phyloP scores from a whole-genome alignment of 2,329 filamentous ascomycete genomes.

The Fusarium keratoplasticum region DNA sequence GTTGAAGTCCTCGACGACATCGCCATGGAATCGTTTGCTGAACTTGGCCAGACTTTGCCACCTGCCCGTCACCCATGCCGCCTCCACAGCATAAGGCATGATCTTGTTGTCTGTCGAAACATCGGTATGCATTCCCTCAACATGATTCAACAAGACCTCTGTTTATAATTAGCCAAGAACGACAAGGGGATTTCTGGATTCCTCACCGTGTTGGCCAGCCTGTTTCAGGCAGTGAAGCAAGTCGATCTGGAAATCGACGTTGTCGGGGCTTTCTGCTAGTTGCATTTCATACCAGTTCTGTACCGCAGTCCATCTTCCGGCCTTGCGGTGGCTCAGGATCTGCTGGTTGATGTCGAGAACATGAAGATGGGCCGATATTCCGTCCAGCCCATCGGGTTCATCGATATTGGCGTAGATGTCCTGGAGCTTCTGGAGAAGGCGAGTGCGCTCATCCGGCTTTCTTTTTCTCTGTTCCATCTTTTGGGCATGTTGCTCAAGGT shows the following conservation, averaged over 20 bases:
- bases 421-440: slow-evolving; percentile 82
- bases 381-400: slow-evolving; percentile 95
- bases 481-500: slow-evolving; percentile 90
- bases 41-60: slow-evolving; percentile 82
- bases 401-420: slow-evolving; percentile 98
- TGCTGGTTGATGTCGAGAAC: slow-evolving; percentile 94
- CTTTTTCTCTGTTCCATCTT: slow-evolving; percentile 59
- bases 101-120: slow-evolving; percentile 69
- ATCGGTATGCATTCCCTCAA: slow-evolving; percentile 77
- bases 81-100: slow-evolving; percentile 88
- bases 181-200: slow-evolving; percentile 50
- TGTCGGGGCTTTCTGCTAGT: slow-evolving; percentile 80
- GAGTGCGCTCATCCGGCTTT: slow-evolving; percentile 66
- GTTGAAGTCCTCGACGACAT: slow-evolving; percentile 75
- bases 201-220: slow-evolving; percentile 90
- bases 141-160: slow-evolving; percentile 89
- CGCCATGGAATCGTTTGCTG: slow-evolving; percentile 64
- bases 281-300: slow-evolving; percentile 98
- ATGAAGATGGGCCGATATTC: slow-evolving; percentile 88
- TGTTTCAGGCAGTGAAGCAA: slow-evolving; percentile 90
- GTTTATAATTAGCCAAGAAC: slow-evolving; percentile 35
- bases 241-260: slow-evolving; percentile 82
- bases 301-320: slow-evolving; percentile 91
- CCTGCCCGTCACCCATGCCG: slow-evolving; percentile 88
- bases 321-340: slow-evolving; percentile 90